Percentiles rank a stretch among this genome's conserved stretches.
These are phyloP conservation scores for Cercospora berteroae DNA, from an alignment of 2,329 filamentous ascomycete genomes.

Conservation along the genomic window DNA sequence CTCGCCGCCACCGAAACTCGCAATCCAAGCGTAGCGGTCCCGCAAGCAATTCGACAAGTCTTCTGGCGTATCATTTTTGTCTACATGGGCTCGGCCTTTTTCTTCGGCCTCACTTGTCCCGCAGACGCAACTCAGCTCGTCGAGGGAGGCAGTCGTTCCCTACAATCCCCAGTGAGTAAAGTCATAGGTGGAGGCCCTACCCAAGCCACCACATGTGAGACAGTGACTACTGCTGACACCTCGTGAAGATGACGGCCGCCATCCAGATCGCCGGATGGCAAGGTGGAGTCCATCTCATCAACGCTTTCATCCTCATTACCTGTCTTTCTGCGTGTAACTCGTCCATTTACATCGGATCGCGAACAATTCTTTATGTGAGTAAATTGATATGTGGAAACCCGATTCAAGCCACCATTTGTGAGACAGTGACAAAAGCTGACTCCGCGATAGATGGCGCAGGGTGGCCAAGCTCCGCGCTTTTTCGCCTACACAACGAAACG, in stretches of 20 bases:
- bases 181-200: too few species aligned
- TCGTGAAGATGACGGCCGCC: slow-evolving; percentile 61
- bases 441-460: slow-evolving; percentile 77
- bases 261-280: slow-evolving; percentile 72
- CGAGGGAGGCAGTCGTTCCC: slow-evolving; percentile 59
- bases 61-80: slow-evolving; percentile 49
- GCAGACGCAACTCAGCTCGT: slow-evolving; percentile 64
- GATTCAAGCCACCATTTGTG: too few species aligned
- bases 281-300: slow-evolving; percentile 72
- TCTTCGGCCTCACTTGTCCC: slow-evolving; percentile 72
- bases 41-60: slow-evolving; percentile 35
- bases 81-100: slow-evolving; percentile 69
- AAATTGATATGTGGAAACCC: too few species aligned
- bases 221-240: too few species aligned
- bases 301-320: slow-evolving; percentile 72
- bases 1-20: slow-evolving; percentile 53
- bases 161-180: slow-evolving; percentile 51
- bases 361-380: slow-evolving; percentile 71
- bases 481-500: slow-evolving; percentile 65
- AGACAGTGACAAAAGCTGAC: too few species aligned
- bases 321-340: slow-evolving; percentile 66
- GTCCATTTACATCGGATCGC: slow-evolving; percentile 73
- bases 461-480: slow-evolving; percentile 67
- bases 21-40: slow-evolving; percentile 49
- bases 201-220: too few species aligned